phyloP scores from a whole-genome alignment of 768 basidiomycete genomes.

The Tricholoma terreum region DNA sequence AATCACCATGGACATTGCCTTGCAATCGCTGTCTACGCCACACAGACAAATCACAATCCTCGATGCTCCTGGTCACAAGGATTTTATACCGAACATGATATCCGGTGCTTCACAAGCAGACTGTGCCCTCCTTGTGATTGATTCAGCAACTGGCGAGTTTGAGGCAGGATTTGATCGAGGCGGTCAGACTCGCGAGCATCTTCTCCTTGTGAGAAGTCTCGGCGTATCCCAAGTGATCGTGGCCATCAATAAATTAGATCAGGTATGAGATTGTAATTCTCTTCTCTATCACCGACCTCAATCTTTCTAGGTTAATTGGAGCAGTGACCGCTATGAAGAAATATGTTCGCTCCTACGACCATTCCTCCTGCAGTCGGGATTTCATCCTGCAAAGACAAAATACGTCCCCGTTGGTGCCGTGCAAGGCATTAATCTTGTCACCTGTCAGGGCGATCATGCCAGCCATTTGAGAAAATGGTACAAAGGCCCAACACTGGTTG shows the following conservation, averaged over 20 bases:
- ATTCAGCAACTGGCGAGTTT: constrained; percentile 87
- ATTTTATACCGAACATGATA: constrained; percentile 99
- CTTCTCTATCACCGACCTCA: not conserved
- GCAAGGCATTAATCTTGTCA: constrained; percentile 79
- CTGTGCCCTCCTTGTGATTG: constrained; percentile 90
- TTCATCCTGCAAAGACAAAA: constrained; percentile 68
- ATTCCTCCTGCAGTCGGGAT: constrained; percentile 89
- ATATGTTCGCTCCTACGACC: constrained; percentile 71
- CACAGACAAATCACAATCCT: constrained; percentile 86
- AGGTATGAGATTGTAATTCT: constrained; percentile 44
- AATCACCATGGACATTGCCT: constrained; percentile 96
- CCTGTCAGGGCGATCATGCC: constrained; percentile 45
- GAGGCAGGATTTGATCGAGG: constrained; percentile 94
- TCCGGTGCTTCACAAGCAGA: constrained; percentile 98
- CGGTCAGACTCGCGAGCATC: constrained; percentile 94
- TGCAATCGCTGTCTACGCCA: constrained; percentile 71
- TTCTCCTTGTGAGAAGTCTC: constrained; percentile 86
- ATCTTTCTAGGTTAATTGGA: constrained; percentile 76
- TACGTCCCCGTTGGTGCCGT: constrained; percentile 92
- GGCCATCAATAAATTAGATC: constrained; percentile 94
- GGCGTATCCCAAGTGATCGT: constrained; percentile 90
- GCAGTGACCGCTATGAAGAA: constrained; percentile 77
- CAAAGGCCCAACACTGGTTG: constrained; percentile 77
- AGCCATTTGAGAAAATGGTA: constrained; percentile 70
- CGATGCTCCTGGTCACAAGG: constrained; percentile 95